A percentile compares a stretch with the other conserved stretches of the same genome.
Conservation (phyloP, 371 early-diverging fungal genomes). For the Choanephora cucurbitarum region DNA sequence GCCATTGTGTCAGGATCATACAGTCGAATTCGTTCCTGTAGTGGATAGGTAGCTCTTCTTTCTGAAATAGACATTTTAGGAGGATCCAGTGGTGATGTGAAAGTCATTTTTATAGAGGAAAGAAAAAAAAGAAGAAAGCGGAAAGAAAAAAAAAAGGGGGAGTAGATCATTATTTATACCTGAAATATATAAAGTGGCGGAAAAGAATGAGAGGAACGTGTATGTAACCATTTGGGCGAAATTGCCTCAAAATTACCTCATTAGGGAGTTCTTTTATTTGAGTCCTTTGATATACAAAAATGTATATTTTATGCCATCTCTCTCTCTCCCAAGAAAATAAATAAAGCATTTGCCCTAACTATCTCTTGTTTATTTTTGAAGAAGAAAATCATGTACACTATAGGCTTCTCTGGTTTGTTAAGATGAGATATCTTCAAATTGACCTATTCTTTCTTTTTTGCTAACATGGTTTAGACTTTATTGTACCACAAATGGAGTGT, state of each 20-base stretch:
- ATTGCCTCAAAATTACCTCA: constrained; percentile 24
- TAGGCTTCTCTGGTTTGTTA: too few relatives aligned
- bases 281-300: neutral
- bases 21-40: constrained; percentile 28
- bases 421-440: too few relatives aligned
- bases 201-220: constrained; percentile 24
- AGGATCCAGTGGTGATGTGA: neutral
- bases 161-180: constrained; percentile 16
- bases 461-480: too few relatives aligned
- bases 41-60: constrained; percentile 29
- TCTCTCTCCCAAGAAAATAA: too few relatives aligned
- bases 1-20: constrained; percentile 32
- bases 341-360: too few relatives aligned
- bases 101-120: constrained; percentile 9
- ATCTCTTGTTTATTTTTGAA: too few relatives aligned
- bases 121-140: constrained; percentile 7
- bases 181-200: constrained; percentile 8
- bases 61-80: constrained; percentile 24
- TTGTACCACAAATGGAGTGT: too few relatives aligned
- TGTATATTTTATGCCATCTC: neutral
- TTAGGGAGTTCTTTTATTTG: constrained; percentile 8
- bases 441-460: too few relatives aligned
- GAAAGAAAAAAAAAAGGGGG: neutral
- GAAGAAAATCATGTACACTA: too few relatives aligned
- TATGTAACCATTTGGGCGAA: constrained; percentile 5